Percentiles rank a stretch among this genome's conserved stretches.
Conservation (phyloP, 495 filamentous ascomycete species). For the Talaromyces liani region DNA sequence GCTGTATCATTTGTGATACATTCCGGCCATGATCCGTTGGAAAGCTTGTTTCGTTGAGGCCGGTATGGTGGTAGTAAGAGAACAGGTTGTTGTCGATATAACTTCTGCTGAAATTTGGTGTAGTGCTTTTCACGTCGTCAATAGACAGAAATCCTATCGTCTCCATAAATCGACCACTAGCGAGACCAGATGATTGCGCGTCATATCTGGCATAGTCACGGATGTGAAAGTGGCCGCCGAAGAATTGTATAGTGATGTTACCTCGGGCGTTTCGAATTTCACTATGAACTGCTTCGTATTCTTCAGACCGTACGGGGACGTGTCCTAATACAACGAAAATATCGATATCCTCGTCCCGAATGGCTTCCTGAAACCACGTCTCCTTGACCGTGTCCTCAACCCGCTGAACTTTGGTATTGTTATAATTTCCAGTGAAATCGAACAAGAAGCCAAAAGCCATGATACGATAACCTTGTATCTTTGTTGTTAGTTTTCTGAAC, state of each 20-base stretch:
- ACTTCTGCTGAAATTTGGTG: conserved; percentile 58
- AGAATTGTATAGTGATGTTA: conserved; percentile 84
- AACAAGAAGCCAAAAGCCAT: conserved; percentile 91
- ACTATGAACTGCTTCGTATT: conserved; percentile 68
- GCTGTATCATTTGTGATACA: conserved; percentile 62
- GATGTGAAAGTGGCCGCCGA: conserved; percentile 88
- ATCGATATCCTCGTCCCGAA: conserved; percentile 72
- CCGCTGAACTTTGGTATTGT: conserved; percentile 77
- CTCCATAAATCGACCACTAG: conserved; percentile 94
- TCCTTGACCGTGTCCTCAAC: conserved; percentile 75
- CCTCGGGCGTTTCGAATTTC: conserved; percentile 71
- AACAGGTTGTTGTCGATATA: conserved; percentile 95
- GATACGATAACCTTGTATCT: conserved; percentile 75
- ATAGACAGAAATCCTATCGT: conserved; percentile 96
- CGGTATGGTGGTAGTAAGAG: conserved; percentile 77
- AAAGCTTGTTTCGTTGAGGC: conserved; percentile 61
- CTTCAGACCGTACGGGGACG: conserved; percentile 69
- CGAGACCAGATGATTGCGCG: conserved; percentile 68
- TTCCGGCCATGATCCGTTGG: conserved; percentile 69
- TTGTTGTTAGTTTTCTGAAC: conserved; percentile 81
- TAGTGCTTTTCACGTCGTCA: conserved; percentile 31
- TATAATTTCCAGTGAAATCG: conserved; percentile 80
- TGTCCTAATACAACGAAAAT: conserved; percentile 85
- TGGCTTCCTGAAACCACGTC: conserved; percentile 82
- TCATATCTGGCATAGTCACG: conserved; percentile 81